Percentiles rank a stretch among this genome's conserved stretches.
These are phyloP conservation scores for Paramyrothecium roridum DNA, from an alignment of 2,329 filamentous ascomycete genomes.

Conservation along the genomic window DNA sequence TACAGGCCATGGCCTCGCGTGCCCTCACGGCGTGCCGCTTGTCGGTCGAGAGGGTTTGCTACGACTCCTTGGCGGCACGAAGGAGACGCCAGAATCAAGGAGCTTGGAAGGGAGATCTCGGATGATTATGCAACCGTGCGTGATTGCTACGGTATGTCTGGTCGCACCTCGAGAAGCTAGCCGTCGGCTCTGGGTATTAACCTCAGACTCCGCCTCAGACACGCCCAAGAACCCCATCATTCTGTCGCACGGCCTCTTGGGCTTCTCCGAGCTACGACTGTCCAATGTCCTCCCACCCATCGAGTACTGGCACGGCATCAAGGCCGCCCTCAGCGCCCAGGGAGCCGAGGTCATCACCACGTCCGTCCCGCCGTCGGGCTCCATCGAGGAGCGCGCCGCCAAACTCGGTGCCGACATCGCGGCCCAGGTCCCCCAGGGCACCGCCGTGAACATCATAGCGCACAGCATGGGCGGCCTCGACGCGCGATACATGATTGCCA, in stretches of 20 bases:
- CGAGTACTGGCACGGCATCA: slow-evolving; percentile 65
- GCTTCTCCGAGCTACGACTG: slow-evolving; percentile 57
- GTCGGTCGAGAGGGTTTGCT: background rate
- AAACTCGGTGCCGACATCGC: slow-evolving; percentile 54
- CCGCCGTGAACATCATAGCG: slow-evolving; percentile 70
- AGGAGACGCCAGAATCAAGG: slow-evolving; percentile 35
- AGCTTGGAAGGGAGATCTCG: slow-evolving; percentile 38
- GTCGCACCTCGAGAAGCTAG: background rate
- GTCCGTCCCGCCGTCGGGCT: slow-evolving; percentile 58
- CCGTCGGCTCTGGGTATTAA: background rate
- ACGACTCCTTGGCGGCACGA: slow-evolving; percentile 5
- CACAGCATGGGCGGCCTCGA: slow-evolving; percentile 69
- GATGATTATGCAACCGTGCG: slow-evolving; percentile 44
- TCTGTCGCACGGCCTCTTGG: slow-evolving; percentile 62
- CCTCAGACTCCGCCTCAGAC: slow-evolving; percentile 25
- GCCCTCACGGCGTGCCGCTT: background rate
- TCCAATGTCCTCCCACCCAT: slow-evolving; percentile 50
- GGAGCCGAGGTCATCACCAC: slow-evolving; percentile 56
- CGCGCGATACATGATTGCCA: slow-evolving; percentile 62
- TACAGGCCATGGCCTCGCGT: background rate
- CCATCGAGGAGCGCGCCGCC: slow-evolving; percentile 58
- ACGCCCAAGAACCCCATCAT: slow-evolving; percentile 61
- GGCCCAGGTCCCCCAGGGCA: slow-evolving; percentile 27
- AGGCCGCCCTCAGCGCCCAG: slow-evolving; percentile 51
- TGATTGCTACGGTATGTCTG: slow-evolving; percentile 39